phyloP scores from a whole-genome alignment of 2,329 filamentous ascomycete genomes.

The Aspergillus niger region DNA sequence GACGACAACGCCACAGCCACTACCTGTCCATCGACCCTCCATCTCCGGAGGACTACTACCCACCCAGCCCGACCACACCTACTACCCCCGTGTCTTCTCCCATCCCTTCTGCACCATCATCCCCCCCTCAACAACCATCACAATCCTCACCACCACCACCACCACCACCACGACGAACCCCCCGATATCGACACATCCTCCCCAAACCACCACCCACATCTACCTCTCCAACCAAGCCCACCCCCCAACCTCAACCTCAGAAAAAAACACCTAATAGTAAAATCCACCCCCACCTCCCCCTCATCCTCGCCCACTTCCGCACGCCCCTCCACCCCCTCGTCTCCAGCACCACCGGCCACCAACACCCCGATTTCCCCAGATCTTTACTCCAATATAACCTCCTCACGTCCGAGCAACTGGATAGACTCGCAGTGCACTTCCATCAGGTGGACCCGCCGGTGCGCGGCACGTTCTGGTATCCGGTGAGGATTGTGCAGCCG shows the following conservation, averaged over 20 bases:
- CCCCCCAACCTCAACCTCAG: conserved; percentile 38
- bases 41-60: background rate
- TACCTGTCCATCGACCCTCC: background rate
- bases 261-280: background rate
- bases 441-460: conserved; percentile 45
- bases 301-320: conserved; percentile 31
- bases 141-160: background rate
- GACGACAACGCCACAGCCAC: too few relatives aligned
- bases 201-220: conserved; percentile 22
- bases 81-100: too few relatives aligned
- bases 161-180: background rate
- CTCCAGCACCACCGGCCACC: conserved; percentile 36
- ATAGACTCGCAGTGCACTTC: conserved; percentile 45
- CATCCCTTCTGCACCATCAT: background rate
- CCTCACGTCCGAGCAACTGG: conserved; percentile 43
- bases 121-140: background rate
- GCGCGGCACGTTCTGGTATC: conserved; percentile 37
- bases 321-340: conserved; percentile 40
- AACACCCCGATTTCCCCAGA: conserved; percentile 43
- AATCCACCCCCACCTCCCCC: conserved; percentile 13
- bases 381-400: conserved; percentile 44
- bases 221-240: conserved; percentile 31
- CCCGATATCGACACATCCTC: too few relatives aligned
- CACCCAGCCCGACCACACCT: too few relatives aligned
- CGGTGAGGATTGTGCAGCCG: conserved; percentile 27